Percentiles rank a stretch among this genome's conserved stretches.
These are phyloP conservation scores for Hansenula anomala DNA, from an alignment of 1,139 yeast species.

Conservation along the genomic window DNA sequence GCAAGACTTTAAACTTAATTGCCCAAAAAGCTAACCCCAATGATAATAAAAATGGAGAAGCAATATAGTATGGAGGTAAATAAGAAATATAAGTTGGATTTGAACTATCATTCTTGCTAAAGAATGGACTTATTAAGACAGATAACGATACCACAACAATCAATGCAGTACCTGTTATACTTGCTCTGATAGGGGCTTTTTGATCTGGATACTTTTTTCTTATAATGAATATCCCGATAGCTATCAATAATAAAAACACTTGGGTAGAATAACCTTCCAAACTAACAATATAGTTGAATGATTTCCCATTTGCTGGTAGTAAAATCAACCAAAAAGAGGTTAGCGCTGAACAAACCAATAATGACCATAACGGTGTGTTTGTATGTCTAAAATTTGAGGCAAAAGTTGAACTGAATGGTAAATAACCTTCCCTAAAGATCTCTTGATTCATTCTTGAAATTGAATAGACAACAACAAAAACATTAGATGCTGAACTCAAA, in stretches of 20 bases:
- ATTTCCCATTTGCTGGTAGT: conserved; percentile 45
- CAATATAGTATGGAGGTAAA: conserved; percentile 50
- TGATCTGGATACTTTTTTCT: conserved; percentile 42
- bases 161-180: conserved; percentile 38
- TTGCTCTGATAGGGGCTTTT: conserved; percentile 45
- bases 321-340: conserved; percentile 34
- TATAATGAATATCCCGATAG: conserved; percentile 48
- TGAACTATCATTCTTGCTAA: conserved; percentile 36
- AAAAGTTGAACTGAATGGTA: conserved; percentile 48
- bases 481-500: conserved; percentile 56
- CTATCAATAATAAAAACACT: conserved; percentile 42
- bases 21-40: conserved; percentile 45
- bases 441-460: conserved; percentile 61
- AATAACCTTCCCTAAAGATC: conserved; percentile 56
- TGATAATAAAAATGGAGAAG: conserved; percentile 31
- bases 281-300: conserved; percentile 52
- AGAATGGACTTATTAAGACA: conserved; percentile 43
- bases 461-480: conserved; percentile 56
- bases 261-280: conserved; percentile 56
- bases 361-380: conserved; percentile 51
- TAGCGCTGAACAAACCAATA: conserved; percentile 27
- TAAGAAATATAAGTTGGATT: conserved; percentile 22
- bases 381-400: conserved; percentile 50
- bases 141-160: conserved; percentile 37
- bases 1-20: conserved; percentile 39